Base-by-base conservation (phyloP, 345 rosid genomes). In the Physaria fendleri region DNA sequence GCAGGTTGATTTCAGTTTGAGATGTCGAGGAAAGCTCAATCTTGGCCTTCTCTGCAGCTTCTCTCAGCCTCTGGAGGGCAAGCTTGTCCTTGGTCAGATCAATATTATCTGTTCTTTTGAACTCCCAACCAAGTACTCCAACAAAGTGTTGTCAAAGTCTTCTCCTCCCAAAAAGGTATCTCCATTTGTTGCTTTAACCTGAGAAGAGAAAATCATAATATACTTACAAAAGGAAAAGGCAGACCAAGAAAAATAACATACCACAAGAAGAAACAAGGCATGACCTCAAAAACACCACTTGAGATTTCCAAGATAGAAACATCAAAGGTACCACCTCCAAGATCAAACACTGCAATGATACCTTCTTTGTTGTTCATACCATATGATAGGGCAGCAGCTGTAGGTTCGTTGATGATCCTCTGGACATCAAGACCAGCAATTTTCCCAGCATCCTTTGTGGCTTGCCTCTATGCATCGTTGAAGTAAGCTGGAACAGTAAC, bases 101-200 rank as follows among this genome's bases (percentile, higher is more conserved):
- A 23, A 78, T 73, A 6, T 49, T 39, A n/a, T 78, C 79, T 0
- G 57, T 28, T 22, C 66, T 71, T 46, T 68, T 68, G 57, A 73
- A 79, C 68, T 77, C 82, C 58, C 47, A 8, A 78, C 77, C 17
- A 76, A 37, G 66, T 64, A 76, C n/a, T 76, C 78, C 40, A 79
- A 49, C 41, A 79, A 25, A 2, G 77, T 59, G 58, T 76, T 76
- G 38, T 79, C 83, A 42, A 79, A 79, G 30, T 79, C 83, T 50
- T 79, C 80, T 21, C 83, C 83, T 62, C 83, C 83, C 66, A 79
- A 49, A 54, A 73, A 73, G 2, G 82, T 78, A 64, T 78, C 80
- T 34, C 82, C 80, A 66, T 73, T 78, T 21, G 80, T 79, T 20
- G 83, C 78, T 73, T 78, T 78, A 6, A 78, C 82, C 82, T 78